These are phyloP conservation scores for Nigrospora sphaerica DNA, from an alignment of 2,329 filamentous ascomycete genomes.

Conservation along the genomic window DNA sequence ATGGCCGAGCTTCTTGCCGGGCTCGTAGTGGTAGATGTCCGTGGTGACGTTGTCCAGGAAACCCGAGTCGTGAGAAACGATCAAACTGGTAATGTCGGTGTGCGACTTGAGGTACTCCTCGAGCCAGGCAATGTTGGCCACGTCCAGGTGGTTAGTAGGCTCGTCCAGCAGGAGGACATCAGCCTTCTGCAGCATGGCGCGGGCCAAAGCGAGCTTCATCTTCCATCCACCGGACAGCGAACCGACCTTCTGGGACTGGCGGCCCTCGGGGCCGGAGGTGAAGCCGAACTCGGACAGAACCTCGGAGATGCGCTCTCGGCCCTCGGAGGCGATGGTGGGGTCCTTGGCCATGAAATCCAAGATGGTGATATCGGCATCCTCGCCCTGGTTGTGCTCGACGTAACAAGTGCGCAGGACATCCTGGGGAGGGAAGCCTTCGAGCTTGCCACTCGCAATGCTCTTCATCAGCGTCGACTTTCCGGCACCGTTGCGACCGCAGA, in stretches of 20 bases:
- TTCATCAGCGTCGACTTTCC: conserved; percentile 99
- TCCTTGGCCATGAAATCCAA: conserved; percentile 89
- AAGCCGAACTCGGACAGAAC: conserved; percentile 93
- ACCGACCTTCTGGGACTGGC: conserved; percentile 84
- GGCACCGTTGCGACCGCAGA: conserved; percentile 93
- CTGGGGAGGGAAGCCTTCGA: conserved; percentile 92
- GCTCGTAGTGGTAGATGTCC: conserved; percentile 98
- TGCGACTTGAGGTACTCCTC: conserved; percentile 94
- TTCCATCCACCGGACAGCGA: conserved; percentile 98
- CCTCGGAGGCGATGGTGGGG: conserved; percentile 73
- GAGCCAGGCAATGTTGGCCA: conserved; percentile 92
- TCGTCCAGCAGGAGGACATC: conserved; percentile 95
- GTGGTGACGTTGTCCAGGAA: conserved; percentile 98
- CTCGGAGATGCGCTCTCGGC: conserved; percentile 70
- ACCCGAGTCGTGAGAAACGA: conserved; percentile 96
- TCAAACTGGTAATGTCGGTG: conserved; percentile 92
- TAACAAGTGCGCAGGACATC: conserved; percentile 94
- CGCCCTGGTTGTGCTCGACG: conserved; percentile 98
- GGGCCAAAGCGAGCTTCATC: conserved; percentile 96
- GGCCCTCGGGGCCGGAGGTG: conserved; percentile 78
- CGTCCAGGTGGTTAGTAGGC: conserved; percentile 97
- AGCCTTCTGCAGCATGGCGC: conserved; percentile 95
- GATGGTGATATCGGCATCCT: conserved; percentile 94
- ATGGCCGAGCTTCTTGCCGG: conserved; percentile 83
- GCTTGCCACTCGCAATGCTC: conserved; percentile 88